phyloP scores from a whole-genome alignment of 495 filamentous ascomycete species.

The Penicillium coffeae region DNA sequence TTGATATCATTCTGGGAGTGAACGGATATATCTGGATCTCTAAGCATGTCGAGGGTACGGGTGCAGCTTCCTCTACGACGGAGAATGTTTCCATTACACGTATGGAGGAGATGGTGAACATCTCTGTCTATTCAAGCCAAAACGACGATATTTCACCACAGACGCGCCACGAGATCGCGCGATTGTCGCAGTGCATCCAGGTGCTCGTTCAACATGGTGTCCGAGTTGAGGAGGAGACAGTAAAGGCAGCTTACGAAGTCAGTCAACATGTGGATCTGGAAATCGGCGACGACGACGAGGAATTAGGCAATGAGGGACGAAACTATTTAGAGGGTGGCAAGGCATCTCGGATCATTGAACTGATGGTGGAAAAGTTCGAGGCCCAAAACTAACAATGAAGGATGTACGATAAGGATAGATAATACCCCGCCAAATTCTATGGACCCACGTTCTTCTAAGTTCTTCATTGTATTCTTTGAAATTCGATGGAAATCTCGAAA shows the following conservation, averaged over 20 bases:
- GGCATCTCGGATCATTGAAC: conserved; percentile 61
- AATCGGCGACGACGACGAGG: conserved; percentile 43
- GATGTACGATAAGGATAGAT: background rate
- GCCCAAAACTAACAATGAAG: background rate
- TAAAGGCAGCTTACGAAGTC: conserved; percentile 76
- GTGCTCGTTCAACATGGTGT: conserved; percentile 76
- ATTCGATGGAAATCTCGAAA: background rate
- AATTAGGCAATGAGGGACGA: conserved; percentile 38
- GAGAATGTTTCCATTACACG: conserved; percentile 65
- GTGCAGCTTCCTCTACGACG: conserved; percentile 41
- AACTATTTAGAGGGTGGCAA: conserved; percentile 72
- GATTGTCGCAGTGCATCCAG: conserved; percentile 72
- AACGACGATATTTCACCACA: conserved; percentile 74
- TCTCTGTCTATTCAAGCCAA: conserved; percentile 81
- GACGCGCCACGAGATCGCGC: conserved; percentile 83
- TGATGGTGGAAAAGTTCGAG: conserved; percentile 25
- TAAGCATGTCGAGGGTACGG: conserved; percentile 61
- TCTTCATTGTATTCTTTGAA: background rate
- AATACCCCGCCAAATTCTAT: background rate
- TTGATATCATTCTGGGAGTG: conserved; percentile 87
- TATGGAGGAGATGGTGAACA: conserved; percentile 73
- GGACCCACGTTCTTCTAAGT: background rate
- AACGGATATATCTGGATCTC: conserved; percentile 96
- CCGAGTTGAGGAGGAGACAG: conserved; percentile 87
- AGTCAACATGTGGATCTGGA: conserved; percentile 67